These are phyloP conservation scores for Royoungia palumana DNA, from an alignment of 768 basidiomycete genomes.

Conservation along the genomic window DNA sequence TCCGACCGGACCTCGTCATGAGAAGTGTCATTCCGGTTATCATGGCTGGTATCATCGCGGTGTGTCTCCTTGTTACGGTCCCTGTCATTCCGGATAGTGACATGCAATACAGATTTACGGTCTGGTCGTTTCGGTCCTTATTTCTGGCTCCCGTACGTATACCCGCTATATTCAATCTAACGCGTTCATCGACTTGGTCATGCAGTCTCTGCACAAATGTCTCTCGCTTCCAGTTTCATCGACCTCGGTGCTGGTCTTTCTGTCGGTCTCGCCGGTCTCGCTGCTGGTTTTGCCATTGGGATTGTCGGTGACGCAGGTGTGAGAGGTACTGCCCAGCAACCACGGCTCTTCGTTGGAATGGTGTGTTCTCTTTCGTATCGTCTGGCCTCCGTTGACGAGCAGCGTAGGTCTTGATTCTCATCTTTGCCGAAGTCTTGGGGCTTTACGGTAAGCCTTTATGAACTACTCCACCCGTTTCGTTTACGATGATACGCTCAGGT, in stretches of 20 bases:
- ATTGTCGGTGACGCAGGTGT: constrained; percentile 99
- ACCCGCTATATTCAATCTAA: background rate
- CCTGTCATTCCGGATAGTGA: background rate
- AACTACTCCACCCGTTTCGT: background rate
- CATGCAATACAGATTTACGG: constrained; percentile 74
- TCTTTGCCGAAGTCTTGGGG: constrained; percentile 93
- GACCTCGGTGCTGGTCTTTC: constrained; percentile 93
- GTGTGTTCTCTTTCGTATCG: constrained; percentile 35
- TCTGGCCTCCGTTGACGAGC: constrained; percentile 2
- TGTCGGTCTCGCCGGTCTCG: constrained; percentile 91
- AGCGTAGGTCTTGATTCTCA: constrained; percentile 88
- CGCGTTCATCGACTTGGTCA: background rate
- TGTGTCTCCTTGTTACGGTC: constrained; percentile 47
- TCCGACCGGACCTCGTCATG: constrained; percentile 97
- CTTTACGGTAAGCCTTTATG: constrained; percentile 61
- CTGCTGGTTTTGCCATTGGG: constrained; percentile 96
- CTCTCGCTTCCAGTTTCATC: constrained; percentile 90
- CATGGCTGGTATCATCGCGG: constrained; percentile 99
- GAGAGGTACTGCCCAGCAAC: constrained; percentile 95
- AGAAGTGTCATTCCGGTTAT: constrained; percentile 96
- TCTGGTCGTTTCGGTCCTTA: constrained; percentile 97
- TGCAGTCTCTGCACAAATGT: constrained; percentile 71
- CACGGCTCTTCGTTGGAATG: constrained; percentile 92
- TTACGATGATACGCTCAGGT: constrained; percentile 34
- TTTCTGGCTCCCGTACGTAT: constrained; percentile 77